Conservation (phyloP, 2,329 filamentous ascomycete species). For the Pseudogymnoascus sp. region DNA sequence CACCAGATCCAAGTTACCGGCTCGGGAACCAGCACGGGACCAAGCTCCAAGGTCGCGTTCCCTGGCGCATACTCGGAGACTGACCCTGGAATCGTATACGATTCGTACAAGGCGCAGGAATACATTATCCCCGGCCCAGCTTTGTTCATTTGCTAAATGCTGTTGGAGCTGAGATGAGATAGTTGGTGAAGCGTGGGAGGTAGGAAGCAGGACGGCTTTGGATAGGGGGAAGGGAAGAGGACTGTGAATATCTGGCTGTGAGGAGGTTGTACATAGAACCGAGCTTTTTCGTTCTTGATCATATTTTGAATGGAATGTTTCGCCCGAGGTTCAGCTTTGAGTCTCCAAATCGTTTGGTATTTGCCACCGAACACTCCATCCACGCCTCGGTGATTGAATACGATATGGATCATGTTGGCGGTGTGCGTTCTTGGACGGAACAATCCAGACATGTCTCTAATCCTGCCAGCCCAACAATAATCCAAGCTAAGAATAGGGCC, state of each 20-base stretch:
- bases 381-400: not conserved
- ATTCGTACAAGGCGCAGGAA: conserved; percentile 32
- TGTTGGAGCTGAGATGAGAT: conserved; percentile 11
- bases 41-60: conserved; percentile 30
- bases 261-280: not conserved
- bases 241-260: not conserved
- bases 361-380: not conserved
- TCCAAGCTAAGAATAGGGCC: not conserved
- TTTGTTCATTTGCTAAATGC: conserved; percentile 39
- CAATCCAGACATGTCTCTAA: not conserved
- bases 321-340: not conserved
- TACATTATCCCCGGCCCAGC: conserved; percentile 43
- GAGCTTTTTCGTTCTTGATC: not conserved
- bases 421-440: not conserved
- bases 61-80: conserved; percentile 38
- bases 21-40: conserved; percentile 32
- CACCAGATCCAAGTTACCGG: conserved; percentile 39
- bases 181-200: not conserved
- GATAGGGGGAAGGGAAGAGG: not conserved
- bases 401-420: not conserved
- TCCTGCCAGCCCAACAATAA: not conserved
- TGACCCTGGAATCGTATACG: conserved; percentile 40
- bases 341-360: not conserved
- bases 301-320: not conserved
- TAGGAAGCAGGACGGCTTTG: not conserved